These are phyloP conservation scores for Neonectria neomacrospora DNA, from an alignment of 2,329 filamentous ascomycete genomes.

Conservation along the genomic window DNA sequence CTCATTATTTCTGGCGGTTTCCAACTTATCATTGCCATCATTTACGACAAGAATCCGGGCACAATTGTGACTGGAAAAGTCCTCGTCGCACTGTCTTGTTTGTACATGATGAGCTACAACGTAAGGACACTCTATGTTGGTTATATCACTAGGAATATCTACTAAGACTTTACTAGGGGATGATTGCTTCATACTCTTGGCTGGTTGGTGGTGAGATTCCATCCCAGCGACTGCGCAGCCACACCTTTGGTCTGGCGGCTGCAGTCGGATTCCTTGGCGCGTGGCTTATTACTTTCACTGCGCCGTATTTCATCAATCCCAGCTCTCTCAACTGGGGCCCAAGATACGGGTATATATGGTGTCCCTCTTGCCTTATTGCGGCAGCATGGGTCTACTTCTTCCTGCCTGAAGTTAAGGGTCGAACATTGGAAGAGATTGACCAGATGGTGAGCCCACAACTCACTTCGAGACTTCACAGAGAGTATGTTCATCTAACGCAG, in stretches of 20 bases:
- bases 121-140: slow-evolving; percentile 11
- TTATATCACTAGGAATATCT: rapidly evolving
- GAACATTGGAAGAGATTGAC: slow-evolving; percentile 38
- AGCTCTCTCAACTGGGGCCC: slow-evolving; percentile 39
- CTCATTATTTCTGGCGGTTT: slow-evolving; percentile 32
- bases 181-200: slow-evolving; percentile 42
- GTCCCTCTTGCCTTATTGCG: slow-evolving; percentile 35
- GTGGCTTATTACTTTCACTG: slow-evolving; percentile 40
- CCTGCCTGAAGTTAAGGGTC: slow-evolving; percentile 36
- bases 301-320: slow-evolving; percentile 41
- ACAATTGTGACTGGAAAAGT: slow-evolving; percentile 30
- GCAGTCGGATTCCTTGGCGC: slow-evolving; percentile 35
- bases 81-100: slow-evolving; percentile 36
- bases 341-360: slow-evolving; percentile 41
- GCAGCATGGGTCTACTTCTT: slow-evolving; percentile 37
- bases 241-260: slow-evolving; percentile 37
- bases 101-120: slow-evolving; percentile 40
- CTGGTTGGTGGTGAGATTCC: slow-evolving; percentile 38
- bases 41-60: slow-evolving; percentile 34
- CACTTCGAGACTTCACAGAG: too few relatives aligned
- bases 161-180: slow-evolving; percentile 22
- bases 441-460: slow-evolving; percentile 27
- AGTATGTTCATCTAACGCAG: neutral
- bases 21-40: slow-evolving; percentile 36
- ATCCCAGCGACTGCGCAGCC: slow-evolving; percentile 39